phyloP scores from a whole-genome alignment of 2,329 filamentous ascomycete genomes.

The Phyllosticta ampelicida region DNA sequence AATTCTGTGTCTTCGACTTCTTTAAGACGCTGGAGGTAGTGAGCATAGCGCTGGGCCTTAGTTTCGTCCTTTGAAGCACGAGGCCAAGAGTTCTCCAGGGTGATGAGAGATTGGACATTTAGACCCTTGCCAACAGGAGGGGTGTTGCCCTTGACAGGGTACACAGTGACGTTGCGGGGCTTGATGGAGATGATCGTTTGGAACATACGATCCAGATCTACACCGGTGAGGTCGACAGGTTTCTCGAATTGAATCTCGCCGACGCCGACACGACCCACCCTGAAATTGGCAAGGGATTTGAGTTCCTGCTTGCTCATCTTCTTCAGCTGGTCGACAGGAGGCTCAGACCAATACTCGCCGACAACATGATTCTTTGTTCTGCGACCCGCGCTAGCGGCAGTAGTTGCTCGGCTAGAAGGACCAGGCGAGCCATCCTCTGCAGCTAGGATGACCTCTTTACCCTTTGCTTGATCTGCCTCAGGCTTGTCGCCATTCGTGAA shows the following conservation, averaged over 20 bases:
- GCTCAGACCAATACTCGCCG: conserved; percentile 81
- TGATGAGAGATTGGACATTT: conserved; percentile 81
- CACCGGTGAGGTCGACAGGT: conserved; percentile 64
- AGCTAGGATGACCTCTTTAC: conserved; percentile 69
- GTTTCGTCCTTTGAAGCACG: conserved; percentile 45
- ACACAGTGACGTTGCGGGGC: conserved; percentile 77
- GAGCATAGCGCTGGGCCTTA: conserved; percentile 53
- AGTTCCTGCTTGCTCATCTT: conserved; percentile 72
- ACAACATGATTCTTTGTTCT: conserved; percentile 41
- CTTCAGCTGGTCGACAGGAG: conserved; percentile 61
- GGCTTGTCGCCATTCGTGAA: conserved; percentile 28
- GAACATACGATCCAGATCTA: conserved; percentile 71
- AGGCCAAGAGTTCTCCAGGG: conserved; percentile 89
- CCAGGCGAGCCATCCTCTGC: conserved; percentile 53
- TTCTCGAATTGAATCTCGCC: conserved; percentile 74
- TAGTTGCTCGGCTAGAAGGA: conserved; percentile 23
- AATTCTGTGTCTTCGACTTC: conserved; percentile 73
- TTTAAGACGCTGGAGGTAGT: conserved; percentile 74
- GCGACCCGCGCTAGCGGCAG: conserved; percentile 14
- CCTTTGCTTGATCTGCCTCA: conserved; percentile 62
- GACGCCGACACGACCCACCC: conserved; percentile 70
- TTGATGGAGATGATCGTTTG: conserved; percentile 66
- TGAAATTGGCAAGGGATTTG: conserved; percentile 61
- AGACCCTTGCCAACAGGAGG: conserved; percentile 76
- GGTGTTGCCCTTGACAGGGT: conserved; percentile 57